Base-by-base conservation (phyloP, 164 flowering plant genomes). In the Macadamia tetraphylla region DNA sequence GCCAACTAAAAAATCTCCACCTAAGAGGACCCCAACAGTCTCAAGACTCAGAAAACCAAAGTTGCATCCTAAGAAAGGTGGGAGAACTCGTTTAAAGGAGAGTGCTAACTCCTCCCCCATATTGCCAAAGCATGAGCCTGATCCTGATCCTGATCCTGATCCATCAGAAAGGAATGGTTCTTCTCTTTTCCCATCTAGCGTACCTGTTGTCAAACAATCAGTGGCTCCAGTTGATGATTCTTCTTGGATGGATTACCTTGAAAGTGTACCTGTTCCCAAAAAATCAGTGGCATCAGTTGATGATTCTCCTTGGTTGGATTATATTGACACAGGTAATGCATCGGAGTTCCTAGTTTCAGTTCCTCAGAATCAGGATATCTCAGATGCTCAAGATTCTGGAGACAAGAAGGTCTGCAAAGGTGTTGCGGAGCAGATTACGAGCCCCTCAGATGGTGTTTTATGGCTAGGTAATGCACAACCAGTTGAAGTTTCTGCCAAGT, bases 1-100 rank as follows among this genome's bases (percentile, higher is more conserved):
- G 46, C 97, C 97, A 63, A 84, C 84, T 14, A 92, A 86, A 81
- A 91, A 87, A 69, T 80, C 88, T 51, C 81, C 80, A 59, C 18
- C 84, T 32, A 84, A 76, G 64, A 87, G 83, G 74, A 74, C 57
- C 52, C 81, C 74, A 60, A 74, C 79, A 12, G 75, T 71, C 17
- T 32, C 84, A 78, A 82, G 80, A 64, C 70, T 79, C 8, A 87
- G 78, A 80, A 95, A 85, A 73, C 62, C 83, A 35, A 89, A 88
- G 72, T 68, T 76, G n/a, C 87, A 84, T 53, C 81, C 87, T 7
- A 89, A 79, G 67, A 86, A 75, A 77, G 79, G 78, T 76, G 84
- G 77, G 30, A 87, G 73, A 77, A 55, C 11, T 76, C 81, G 73
- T 58, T 60, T 81, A 60, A 94, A 82, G 71, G 55, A 71, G 30